These are phyloP conservation scores for Geotrichum cucujoidarum DNA, from an alignment of 1,139 yeast species.

Conservation along the genomic window DNA sequence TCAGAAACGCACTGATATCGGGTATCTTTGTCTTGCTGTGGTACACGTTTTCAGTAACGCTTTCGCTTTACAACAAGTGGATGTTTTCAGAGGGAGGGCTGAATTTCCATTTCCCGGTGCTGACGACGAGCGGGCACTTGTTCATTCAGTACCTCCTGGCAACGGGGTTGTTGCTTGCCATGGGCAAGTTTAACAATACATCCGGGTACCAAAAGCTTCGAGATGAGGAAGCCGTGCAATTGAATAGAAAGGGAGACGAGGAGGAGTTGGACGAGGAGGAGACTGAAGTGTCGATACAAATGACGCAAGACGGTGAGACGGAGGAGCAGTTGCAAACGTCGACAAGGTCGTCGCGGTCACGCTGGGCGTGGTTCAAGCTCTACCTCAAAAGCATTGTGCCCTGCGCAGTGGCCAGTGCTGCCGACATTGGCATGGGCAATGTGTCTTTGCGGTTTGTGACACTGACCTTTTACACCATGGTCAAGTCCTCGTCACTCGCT, in stretches of 20 bases:
- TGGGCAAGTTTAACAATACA: constrained; percentile 12
- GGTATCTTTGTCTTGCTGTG: constrained; percentile 32
- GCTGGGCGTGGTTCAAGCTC: constrained; percentile 19
- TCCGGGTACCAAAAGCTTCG: constrained; percentile 10
- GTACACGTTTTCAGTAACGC: constrained; percentile 53
- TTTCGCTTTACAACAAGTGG: constrained; percentile 94
- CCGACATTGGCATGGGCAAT: constrained; percentile 91
- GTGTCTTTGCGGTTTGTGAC: constrained; percentile 74
- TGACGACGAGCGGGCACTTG: constrained; percentile 84
- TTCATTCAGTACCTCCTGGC: constrained; percentile 46
- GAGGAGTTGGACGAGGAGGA: constrained; percentile 5
- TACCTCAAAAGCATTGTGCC: constrained; percentile 57
- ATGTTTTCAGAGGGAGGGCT: constrained; percentile 77
- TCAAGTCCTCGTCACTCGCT: constrained; percentile 77
- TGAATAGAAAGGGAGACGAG: constrained; percentile 1
- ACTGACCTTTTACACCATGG: constrained; percentile 84
- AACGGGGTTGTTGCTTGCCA: constrained; percentile 12
- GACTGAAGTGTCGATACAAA: background rate
- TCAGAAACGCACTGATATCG: constrained; percentile 24
- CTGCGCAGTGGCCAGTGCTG: constrained; percentile 82
- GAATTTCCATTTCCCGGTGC: constrained; percentile 73
- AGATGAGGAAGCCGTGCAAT: background rate
- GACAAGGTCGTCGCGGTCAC: background rate
- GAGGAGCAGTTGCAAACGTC: background rate
- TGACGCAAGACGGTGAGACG: background rate